Base-by-base conservation (phyloP, 2,329 filamentous ascomycete genomes). In the Alternaria infectoria region DNA sequence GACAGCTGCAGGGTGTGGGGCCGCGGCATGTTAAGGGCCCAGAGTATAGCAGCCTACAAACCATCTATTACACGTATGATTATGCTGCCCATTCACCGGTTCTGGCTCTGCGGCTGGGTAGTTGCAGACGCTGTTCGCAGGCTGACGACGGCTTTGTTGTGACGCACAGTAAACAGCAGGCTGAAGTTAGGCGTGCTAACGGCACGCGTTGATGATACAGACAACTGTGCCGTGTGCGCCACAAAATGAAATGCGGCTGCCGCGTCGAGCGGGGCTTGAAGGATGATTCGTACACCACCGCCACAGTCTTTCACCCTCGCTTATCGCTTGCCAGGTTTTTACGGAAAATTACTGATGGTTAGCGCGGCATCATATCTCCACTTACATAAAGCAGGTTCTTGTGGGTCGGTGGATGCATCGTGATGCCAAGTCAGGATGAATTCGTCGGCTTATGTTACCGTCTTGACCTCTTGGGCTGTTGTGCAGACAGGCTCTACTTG, bases 401-500 rank as follows among this genome's bases (percentile, higher is more conserved):
- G 21, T 44, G 11, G 9, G 23, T 11, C n/a, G 36, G n/a, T 40
- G 36, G 4, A 13, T 11, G 25, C 17, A 56, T 56, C 8, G 17
- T 36, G 49, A 32, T 32, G 28, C 17, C 49, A 32, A 32, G 28
- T 36, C 17, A 36, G 12, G 32, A 17, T 46, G 26, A n/a, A 46
- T 45, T 45, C 28, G 4, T 56, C 17, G 40, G 40, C 17, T 56
- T 19, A 56, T 19, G 23, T 17, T 56, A 47, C 43, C 43, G 55
- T 50, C 28, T 57, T 28, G 26, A 30, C 25, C 15, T 54, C 13
- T 32, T 26, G 9, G n/a, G n/a, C 21, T 43, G 23, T 25, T 12
- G 7, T 45, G 6, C 13, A 32, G 13, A 15, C 9, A 5, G 23
- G 9, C n/a, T 64, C 67, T 79, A 79, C 68, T 76, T 76, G 8